Base-by-base conservation (phyloP, 768 basidiomycete species). In the Amanita rubescens region DNA sequence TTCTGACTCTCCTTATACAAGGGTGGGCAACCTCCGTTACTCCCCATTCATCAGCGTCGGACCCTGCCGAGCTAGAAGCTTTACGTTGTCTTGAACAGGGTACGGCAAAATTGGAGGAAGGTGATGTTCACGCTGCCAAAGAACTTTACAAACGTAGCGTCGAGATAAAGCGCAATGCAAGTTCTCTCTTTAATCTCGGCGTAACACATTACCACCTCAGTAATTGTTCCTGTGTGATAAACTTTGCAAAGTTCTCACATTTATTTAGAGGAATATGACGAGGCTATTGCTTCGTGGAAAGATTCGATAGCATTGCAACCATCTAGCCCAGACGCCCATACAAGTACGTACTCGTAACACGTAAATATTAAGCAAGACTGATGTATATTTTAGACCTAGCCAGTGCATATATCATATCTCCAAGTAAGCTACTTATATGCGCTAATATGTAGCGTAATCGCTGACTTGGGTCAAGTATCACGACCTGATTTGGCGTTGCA, bases 141-240 rank as follows among this genome's bases (percentile, higher is more conserved):
- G 73, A 73, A 44, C 75, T 88, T 35, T 93, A 92, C 69, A 73
- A 78, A 66, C 81, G 89, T 59, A 90, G 89, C 61, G 79, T 84
- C 25, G 83, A 90, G 62, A 88, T 93, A 53, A 84, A 85, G 65
- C 79, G 82, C 55, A 87, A 77, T 51, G 86, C 89, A 9, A 88
- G 85, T 65, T 84, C 87, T 11, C 76, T 93, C 35, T 93, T 92
- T 69, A 93, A 93, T 65, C 77, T 92, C 12, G 90, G 91, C 39
- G 91, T 93, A 27, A 90, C 91, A 3, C 84, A 90, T 63, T 93
- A 92, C 66, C 90, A 93, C 67, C 78, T 92, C 45, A 91, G 90
- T 92, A 65, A 83, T 75, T 50, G 8, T 57, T n/a, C 46, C 43
- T 60, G 59, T 60, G 30, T 44, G 43, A 46, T 48, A 19, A 43